phyloP scores from a whole-genome alignment of 2,329 filamentous ascomycete species.

The Epichloe sylvatica region DNA sequence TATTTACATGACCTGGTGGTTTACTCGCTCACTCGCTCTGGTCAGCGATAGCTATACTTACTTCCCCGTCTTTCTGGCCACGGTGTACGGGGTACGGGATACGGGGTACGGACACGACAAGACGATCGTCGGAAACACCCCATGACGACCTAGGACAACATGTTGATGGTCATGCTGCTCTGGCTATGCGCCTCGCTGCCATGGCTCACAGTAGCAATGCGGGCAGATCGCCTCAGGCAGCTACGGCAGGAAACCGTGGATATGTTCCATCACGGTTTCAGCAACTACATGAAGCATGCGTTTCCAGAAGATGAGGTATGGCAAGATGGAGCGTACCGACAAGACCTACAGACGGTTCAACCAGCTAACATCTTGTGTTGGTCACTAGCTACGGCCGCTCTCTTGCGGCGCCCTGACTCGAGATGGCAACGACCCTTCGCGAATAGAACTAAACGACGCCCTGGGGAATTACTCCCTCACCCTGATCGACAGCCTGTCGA shows the following conservation, averaged over 20 bases:
- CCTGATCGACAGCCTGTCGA: constrained; percentile 87
- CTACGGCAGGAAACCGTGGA: constrained; percentile 49
- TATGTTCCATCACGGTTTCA: constrained; percentile 94
- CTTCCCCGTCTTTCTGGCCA: background rate
- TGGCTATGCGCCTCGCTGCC: constrained; percentile 20
- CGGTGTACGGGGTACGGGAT: background rate
- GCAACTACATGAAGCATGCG: constrained; percentile 86
- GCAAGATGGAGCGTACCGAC: background rate
- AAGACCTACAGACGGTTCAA: background rate
- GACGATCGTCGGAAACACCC: background rate
- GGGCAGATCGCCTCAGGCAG: constrained; percentile 37
- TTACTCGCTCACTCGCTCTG: background rate
- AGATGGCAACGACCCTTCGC: constrained; percentile 62
- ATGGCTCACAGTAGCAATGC: constrained; percentile 38
- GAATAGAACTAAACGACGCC: constrained; percentile 85
- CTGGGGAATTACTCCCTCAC: constrained; percentile 95
- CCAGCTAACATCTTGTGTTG: constrained; percentile 1
- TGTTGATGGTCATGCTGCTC: constrained; percentile 15
- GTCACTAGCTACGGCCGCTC: constrained; percentile 58
- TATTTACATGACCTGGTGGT: background rate
- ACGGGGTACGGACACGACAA: too few relatives aligned
- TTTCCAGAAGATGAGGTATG: constrained; percentile 84
- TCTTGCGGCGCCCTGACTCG: constrained; percentile 74
- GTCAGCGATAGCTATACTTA: background rate
- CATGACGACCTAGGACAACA: constrained; percentile 11